Conservation (phyloP, 1,139 yeast genomes). For the Zygoascus meyerae region DNA sequence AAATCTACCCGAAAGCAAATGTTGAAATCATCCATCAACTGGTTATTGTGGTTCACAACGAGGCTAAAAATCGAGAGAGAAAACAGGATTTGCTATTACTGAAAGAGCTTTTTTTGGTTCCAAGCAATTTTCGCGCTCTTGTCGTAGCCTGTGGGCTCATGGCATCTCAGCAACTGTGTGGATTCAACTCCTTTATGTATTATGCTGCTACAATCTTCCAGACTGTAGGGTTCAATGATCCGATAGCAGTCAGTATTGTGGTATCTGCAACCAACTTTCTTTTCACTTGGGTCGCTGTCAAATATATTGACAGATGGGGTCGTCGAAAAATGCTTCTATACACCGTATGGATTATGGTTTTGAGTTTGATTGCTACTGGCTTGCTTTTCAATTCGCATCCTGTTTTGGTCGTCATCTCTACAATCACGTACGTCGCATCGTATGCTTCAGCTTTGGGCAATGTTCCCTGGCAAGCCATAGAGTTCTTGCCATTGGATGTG, state of each 20-base stretch:
- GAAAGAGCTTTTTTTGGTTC: constrained; percentile 17
- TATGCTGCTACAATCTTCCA: constrained; percentile 63
- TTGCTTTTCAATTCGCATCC: constrained; percentile 12
- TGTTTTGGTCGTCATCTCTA: constrained; percentile 30
- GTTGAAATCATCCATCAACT: constrained; percentile 29
- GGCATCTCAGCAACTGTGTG: constrained; percentile 71
- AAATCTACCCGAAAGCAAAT: constrained; percentile 37
- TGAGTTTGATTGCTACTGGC: constrained; percentile 31
- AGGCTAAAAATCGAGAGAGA: constrained; percentile 5
- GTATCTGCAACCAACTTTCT: constrained; percentile 63
- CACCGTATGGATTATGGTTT: constrained; percentile 44
- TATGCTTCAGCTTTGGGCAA: constrained; percentile 45
- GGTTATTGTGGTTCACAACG: constrained; percentile 12
- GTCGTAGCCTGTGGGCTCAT: constrained; percentile 64
- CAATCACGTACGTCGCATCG: constrained; percentile 40
- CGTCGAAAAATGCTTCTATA: constrained; percentile 53
- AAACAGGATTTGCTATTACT: constrained; percentile 4
- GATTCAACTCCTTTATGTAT: constrained; percentile 72
- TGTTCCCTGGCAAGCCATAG: constrained; percentile 46
- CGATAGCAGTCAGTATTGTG: constrained; percentile 58
- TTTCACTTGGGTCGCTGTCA: constrained; percentile 57
- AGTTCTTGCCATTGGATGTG: constrained; percentile 41
- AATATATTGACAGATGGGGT: constrained; percentile 55
- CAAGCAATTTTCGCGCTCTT: constrained; percentile 55
- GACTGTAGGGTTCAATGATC: constrained; percentile 52